Conservation (phyloP, 768 basidiomycete species). For the Royoungia palumana region DNA sequence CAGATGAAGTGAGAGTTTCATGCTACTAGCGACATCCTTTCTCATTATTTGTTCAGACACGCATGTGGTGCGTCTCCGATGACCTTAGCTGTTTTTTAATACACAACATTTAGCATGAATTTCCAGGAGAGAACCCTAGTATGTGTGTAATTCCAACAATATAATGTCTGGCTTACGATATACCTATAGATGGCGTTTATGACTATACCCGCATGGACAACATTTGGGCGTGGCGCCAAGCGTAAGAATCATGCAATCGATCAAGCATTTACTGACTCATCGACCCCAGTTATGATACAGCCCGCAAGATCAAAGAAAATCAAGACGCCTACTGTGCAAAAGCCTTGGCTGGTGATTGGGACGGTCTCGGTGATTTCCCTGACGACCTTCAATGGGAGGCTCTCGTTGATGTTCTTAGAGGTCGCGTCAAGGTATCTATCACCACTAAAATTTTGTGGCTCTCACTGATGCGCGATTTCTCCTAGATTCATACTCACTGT, state of each 20-base stretch:
- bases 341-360: conserved; percentile 39
- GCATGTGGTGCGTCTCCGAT: conserved; percentile 47
- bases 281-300: conserved; percentile 46
- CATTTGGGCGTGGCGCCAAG: conserved; percentile 52
- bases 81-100: not conserved
- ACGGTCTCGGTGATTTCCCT: conserved; percentile 54
- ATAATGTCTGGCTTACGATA: conserved; percentile 1
- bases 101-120: not conserved
- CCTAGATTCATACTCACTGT: conserved; percentile 39
- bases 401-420: conserved; percentile 79
- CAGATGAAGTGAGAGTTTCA: conserved; percentile 64
- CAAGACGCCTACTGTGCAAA: conserved; percentile 56
- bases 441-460: not conserved
- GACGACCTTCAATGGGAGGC: conserved; percentile 72
- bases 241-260: conserved; percentile 27
- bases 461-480: conserved; percentile 1
- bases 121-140: conserved; percentile 49
- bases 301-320: conserved; percentile 47
- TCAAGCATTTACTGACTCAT: conserved; percentile 1
- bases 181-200: conserved; percentile 26
- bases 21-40: not conserved
- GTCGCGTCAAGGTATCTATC: conserved; percentile 65
- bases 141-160: not conserved
- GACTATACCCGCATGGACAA: conserved; percentile 44
- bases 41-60: conserved; percentile 38